phyloP scores from a whole-genome alignment of 768 basidiomycete species.

The Suillus paluster region DNA sequence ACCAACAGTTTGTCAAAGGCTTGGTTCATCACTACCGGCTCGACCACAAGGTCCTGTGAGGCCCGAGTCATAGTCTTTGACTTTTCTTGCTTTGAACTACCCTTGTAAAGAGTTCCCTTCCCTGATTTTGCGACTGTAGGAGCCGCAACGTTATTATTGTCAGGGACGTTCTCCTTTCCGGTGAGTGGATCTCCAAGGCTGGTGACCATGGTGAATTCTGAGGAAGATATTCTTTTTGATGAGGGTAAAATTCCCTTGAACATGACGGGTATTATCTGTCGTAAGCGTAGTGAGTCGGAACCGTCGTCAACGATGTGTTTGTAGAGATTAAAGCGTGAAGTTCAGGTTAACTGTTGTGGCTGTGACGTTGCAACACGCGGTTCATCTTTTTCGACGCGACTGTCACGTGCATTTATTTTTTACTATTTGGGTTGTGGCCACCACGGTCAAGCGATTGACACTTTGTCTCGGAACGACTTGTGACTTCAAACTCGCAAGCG shows the following conservation, averaged over 20 bases:
- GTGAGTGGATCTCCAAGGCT: constrained; percentile 49
- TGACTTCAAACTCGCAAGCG: not conserved
- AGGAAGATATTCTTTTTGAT: constrained; percentile 59
- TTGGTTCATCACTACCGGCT: constrained; percentile 53
- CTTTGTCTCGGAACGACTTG: too few relatives aligned
- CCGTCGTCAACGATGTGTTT: constrained; percentile 3
- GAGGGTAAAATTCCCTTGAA: constrained; percentile 82
- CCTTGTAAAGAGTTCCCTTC: constrained; percentile 23
- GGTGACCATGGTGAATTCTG: constrained; percentile 78
- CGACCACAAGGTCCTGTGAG: constrained; percentile 40
- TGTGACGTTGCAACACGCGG: constrained; percentile 25
- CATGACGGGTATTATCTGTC: constrained; percentile 60
- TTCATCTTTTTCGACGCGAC: constrained; percentile 35
- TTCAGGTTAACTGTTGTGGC: constrained; percentile 3
- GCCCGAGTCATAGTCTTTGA: constrained; percentile 49
- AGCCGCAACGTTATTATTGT: constrained; percentile 37
- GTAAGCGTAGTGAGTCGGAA: constrained; percentile 10
- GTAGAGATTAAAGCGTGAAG: not conserved
- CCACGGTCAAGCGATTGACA: not conserved
- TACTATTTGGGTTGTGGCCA: constrained; percentile 11
- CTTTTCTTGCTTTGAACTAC: constrained; percentile 44
- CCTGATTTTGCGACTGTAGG: constrained; percentile 34
- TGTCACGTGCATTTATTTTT: constrained; percentile 40
- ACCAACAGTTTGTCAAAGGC: constrained; percentile 87
- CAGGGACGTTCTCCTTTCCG: constrained; percentile 74